Percentiles rank a stretch among this genome's conserved stretches.
Evolutionary conservation across 495 filamentous ascomycete species (phyloP).

Genomic region (Aspergillus cristatus): DNA sequence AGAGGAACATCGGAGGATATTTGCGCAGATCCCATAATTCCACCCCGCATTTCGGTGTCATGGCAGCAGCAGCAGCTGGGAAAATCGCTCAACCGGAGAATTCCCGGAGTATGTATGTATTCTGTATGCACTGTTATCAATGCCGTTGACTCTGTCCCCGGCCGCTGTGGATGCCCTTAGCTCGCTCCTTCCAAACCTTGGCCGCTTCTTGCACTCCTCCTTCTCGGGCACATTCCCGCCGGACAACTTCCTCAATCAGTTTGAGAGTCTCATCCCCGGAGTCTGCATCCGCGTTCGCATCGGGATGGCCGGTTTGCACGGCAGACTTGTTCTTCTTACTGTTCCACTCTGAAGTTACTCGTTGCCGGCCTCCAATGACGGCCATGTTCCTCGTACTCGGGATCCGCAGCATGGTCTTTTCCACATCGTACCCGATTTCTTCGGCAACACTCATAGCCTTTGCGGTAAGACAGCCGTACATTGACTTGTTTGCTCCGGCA

Average conservation of each 20-base stretch:
- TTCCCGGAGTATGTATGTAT: no score
- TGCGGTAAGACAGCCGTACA: constrained; percentile 64
- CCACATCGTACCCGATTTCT: constrained; percentile 65
- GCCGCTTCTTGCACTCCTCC: constrained; percentile 27
- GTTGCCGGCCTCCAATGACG: constrained; percentile 52
- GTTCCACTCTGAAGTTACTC: constrained; percentile 11
- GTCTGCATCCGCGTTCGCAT: neutral
- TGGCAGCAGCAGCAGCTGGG: no score
- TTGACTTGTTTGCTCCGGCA: constrained; percentile 34
- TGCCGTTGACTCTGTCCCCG: constrained; percentile 5
- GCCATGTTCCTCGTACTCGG: constrained; percentile 84
- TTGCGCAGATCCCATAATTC: no score
- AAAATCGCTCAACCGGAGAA: no score
- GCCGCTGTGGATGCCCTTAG: constrained; percentile 21
- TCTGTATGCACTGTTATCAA: constrained; percentile 1
- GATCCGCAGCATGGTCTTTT: constrained; percentile 74
- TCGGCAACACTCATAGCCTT: constrained; percentile 58
- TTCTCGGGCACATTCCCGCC: constrained; percentile 32
- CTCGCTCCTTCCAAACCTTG: constrained; percentile 37
- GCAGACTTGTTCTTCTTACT: neutral
- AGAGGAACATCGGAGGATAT: no score
- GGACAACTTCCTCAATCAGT: constrained; percentile 23
- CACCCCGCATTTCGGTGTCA: no score
- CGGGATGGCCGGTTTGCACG: neutral
- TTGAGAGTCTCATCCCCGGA: constrained; percentile 2